Conservation (phyloP, 2,329 filamentous ascomycete species). For the Clonostachys rosea region DNA sequence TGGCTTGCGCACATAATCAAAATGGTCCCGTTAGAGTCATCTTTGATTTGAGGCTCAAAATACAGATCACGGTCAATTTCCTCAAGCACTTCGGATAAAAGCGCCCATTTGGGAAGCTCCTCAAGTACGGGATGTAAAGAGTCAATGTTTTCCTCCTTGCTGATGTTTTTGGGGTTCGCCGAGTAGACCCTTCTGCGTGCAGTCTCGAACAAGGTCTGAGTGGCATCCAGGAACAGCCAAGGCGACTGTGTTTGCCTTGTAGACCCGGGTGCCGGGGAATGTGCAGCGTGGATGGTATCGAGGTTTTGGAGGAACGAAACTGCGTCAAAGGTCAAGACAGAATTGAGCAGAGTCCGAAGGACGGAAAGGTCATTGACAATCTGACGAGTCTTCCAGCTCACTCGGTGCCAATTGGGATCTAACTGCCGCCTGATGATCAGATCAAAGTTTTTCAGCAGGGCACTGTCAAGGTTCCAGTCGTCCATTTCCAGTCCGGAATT, state of each 20-base stretch:
- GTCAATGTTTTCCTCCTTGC: slow-evolving; percentile 42
- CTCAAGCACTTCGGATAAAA: slow-evolving; percentile 84
- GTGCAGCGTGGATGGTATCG: slow-evolving; percentile 88
- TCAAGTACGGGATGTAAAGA: slow-evolving; percentile 79
- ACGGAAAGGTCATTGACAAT: slow-evolving; percentile 88
- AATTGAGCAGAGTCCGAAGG: slow-evolving; percentile 77
- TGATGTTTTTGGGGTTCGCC: slow-evolving; percentile 52
- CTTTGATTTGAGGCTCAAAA: slow-evolving; percentile 69
- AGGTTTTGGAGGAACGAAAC: slow-evolving; percentile 90
- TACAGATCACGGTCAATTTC: slow-evolving; percentile 92
- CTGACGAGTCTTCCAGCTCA: slow-evolving; percentile 91
- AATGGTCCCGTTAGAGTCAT: slow-evolving; percentile 87
- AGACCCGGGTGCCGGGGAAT: slow-evolving; percentile 82
- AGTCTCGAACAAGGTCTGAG: slow-evolving; percentile 88
- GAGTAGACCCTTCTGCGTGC: slow-evolving; percentile 86
- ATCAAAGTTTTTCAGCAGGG: slow-evolving; percentile 89
- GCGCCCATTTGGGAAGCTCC: slow-evolving; percentile 89
- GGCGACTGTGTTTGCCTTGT: slow-evolving; percentile 87
- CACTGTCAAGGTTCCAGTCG: slow-evolving; percentile 94
- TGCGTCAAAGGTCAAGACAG: slow-evolving; percentile 78
- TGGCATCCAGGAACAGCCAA: slow-evolving; percentile 94
- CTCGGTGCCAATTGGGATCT: slow-evolving; percentile 94
- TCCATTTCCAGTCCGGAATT: slow-evolving; percentile 92
- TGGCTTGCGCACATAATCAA: slow-evolving; percentile 94
- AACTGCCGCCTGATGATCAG: slow-evolving; percentile 82